Evolutionary conservation across 306 rosid genomes (phyloP).

Genomic region (Canavalia ensiformis): DNA sequence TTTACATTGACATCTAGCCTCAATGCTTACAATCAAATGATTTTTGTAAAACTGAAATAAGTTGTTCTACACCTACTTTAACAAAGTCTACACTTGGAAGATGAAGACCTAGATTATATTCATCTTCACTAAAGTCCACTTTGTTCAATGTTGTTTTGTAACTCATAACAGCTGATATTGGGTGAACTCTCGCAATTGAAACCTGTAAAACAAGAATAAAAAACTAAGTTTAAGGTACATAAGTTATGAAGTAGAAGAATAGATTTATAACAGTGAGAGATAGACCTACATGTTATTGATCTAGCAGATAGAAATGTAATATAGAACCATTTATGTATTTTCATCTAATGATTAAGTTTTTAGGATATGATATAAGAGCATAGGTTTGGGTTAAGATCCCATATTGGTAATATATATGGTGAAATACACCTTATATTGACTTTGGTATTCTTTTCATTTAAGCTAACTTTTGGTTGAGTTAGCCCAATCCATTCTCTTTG

Average conservation of each 20-base stretch:
- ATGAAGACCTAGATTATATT: conserved; percentile 65
- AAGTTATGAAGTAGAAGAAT: neutral
- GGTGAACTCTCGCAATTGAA: conserved; percentile 79
- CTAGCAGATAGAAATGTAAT: neutral
- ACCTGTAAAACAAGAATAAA: conserved; percentile 54
- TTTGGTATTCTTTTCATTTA: neutral
- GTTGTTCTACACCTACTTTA: conserved; percentile 63
- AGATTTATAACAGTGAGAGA: neutral
- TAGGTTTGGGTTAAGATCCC: neutral
- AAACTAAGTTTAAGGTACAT: neutral
- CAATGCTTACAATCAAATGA: conserved; percentile 24
- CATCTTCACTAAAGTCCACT: conserved; percentile 62
- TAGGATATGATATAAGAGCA: neutral
- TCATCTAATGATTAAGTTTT: neutral
- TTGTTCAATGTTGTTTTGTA: conserved; percentile 63
- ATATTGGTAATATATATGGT: neutral
- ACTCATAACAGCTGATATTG: conserved; percentile 64
- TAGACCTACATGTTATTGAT: neutral
- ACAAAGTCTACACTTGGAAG: conserved; percentile 73
- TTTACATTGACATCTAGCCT: conserved; percentile 32
- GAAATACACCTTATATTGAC: neutral
- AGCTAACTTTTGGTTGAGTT: neutral
- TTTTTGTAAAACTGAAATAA: conserved; percentile 54
- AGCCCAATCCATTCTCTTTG: neutral
- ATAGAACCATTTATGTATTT: neutral